A percentile compares a stretch with the other conserved stretches of the same genome.
Evolutionary conservation across 371 early-diverging fungal species (phyloP).

Genomic region (Aphelidium insulamus): DNA sequence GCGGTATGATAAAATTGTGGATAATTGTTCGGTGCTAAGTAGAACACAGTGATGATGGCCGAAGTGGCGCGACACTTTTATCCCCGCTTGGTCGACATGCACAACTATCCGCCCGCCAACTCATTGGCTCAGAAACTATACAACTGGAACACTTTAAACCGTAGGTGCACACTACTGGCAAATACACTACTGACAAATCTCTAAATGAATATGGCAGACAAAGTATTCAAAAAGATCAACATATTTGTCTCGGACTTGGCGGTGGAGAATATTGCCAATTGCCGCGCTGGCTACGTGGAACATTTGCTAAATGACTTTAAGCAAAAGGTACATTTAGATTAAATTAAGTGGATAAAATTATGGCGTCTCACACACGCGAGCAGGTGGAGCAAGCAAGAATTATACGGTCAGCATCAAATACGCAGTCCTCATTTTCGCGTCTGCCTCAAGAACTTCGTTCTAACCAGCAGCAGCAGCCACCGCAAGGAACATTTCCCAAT

Average conservation of each 20-base stretch:
- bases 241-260: conserved; percentile 3
- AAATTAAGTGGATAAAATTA: too few species aligned
- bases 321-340: conserved; percentile 1
- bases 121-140: conserved; percentile 19
- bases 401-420: too few species aligned
- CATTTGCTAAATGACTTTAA: conserved; percentile 1
- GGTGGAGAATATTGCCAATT: conserved; percentile 3
- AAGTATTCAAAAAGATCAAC: conserved; percentile 2
- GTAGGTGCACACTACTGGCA: neutral
- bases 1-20: conserved; percentile 7
- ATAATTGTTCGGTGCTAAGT: neutral
- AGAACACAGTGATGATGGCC: conserved; percentile 12
- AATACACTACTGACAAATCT: too few species aligned
- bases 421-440: too few species aligned
- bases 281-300: conserved; percentile 3
- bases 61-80: conserved; percentile 19
- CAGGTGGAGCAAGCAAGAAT: too few species aligned
- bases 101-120: conserved; percentile 26
- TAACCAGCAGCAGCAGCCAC: too few species aligned
- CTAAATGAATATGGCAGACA: neutral
- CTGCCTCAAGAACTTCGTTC: too few species aligned
- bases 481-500: too few species aligned
- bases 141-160: conserved; percentile 25
- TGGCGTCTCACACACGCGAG: too few species aligned
- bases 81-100: conserved; percentile 23